Evolutionary conservation across 495 filamentous ascomycete species (phyloP), one percentile per base, ranked within the genome.

Genomic region (Amniculicola lignicola): DNA sequence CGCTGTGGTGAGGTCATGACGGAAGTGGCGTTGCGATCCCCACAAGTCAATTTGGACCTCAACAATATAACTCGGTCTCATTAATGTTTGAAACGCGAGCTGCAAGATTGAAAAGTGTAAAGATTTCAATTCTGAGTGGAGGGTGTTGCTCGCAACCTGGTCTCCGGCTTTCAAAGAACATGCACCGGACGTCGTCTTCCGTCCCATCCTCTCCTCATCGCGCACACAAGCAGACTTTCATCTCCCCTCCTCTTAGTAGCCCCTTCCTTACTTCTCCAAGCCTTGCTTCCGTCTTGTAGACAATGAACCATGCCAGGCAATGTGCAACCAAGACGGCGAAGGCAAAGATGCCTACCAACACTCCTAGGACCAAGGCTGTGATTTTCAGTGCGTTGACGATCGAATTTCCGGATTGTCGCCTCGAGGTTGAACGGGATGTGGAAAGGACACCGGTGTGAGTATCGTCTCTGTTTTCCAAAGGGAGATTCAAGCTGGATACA

Each of bases 221-320:
- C n/a, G 54, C 46, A 51, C 54, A 58, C 1, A 58, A 40, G 51
- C 54, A 58, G 12, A 58, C 31, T 38, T 47, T 39, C 54, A 58
- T 58, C 5, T 58, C 54, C 1, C 54, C 54, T 15, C 54, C 47
- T 23, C 47, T 58, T 28, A 58, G 10, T 15, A 58, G 6, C 25
- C 54, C 54, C 29, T 36, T 51, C 28, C 47, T 35, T 15, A 33
- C 38, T 18, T 58, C 46, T 12, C 54, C 54, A 11, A 58, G 28
- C 40, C 47, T 16, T 6, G 54, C 46, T 23, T 58, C 54, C 2
- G 54, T 51, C 39, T 51, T 58, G 38, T 58, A 58, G 7, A 58
- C 54, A 18, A 58, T 19, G n/a, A 58, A 58, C 36, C 46, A 29
- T 0, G 55, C 55, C 22, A 59, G 47, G 14, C 25, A 52, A 33